A percentile compares a stretch with the other conserved stretches of the same genome.
Conservation (phyloP, 2,329 filamentous ascomycete species). For the Talaromyces marneffei region DNA sequence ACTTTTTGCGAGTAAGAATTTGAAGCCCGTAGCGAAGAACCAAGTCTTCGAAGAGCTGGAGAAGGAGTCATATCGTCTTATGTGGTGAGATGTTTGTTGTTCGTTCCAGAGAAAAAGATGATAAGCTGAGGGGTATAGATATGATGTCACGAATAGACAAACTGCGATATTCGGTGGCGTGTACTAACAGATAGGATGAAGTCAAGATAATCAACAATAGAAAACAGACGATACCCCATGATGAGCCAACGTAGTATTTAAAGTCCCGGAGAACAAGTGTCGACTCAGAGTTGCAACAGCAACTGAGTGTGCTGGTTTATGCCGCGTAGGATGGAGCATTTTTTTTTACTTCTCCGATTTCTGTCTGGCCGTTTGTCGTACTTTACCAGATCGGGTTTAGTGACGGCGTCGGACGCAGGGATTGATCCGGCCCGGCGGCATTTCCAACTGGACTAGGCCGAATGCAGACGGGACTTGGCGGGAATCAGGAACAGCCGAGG, state of each 20-base stretch:
- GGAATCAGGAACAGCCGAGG: slow-evolving; percentile 7
- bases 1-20: not conserved
- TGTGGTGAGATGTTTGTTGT: not conserved
- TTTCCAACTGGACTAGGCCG: not conserved
- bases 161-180: not conserved
- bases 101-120: not conserved
- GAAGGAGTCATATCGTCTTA: not conserved
- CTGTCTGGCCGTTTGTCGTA: not conserved
- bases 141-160: slow-evolving; percentile 12
- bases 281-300: not conserved
- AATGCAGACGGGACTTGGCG: not conserved
- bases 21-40: not conserved
- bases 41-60: not conserved
- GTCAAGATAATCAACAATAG: not conserved
- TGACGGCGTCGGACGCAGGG: not conserved
- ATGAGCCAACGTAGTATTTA: slow-evolving; percentile 11
- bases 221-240: slow-evolving; percentile 6
- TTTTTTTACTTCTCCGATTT: not conserved
- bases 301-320: slow-evolving; percentile 36
- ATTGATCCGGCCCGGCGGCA: not conserved
- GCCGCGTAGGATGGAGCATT: slow-evolving; percentile 41
- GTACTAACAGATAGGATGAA: not conserved
- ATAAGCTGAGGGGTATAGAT: not conserved
- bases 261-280: not conserved
- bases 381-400: not conserved